Conservation (phyloP, 208 protist species). For the Wallacemonas sp. region DNA sequence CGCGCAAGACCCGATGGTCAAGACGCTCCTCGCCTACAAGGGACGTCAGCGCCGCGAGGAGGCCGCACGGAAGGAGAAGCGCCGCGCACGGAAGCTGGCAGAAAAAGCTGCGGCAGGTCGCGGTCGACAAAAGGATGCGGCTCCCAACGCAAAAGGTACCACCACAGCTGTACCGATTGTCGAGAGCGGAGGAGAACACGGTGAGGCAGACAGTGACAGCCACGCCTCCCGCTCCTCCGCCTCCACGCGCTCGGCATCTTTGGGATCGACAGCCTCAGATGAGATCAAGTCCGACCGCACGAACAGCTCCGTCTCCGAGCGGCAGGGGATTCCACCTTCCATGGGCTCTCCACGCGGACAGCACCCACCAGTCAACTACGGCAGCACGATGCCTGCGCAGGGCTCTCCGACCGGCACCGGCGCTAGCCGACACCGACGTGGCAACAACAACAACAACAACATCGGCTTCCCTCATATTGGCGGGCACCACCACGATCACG, state of each 20-base stretch:
- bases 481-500: slow-evolving; percentile 2
- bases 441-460: too few species aligned
- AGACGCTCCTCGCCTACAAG: slow-evolving; percentile 21
- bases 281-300: slow-evolving; percentile 9
- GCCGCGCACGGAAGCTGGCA: not conserved
- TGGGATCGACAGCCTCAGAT: slow-evolving; percentile 1
- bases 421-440: too few species aligned
- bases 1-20: slow-evolving; percentile 21
- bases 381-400: not conserved
- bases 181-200: not conserved
- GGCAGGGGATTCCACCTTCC: not conserved
- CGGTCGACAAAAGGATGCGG: too few species aligned
- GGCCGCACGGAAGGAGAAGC: not conserved
- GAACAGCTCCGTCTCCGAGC: slow-evolving; percentile 11
- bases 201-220: not conserved
- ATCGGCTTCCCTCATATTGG: not conserved
- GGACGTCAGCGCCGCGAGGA: not conserved
- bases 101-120: too few species aligned
- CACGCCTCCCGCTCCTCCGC: not conserved
- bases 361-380: not conserved
- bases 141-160: too few species aligned
- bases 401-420: not conserved
- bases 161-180: not conserved
- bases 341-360: not conserved
- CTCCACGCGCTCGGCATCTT: not conserved